These are phyloP conservation scores for Guillardia theta DNA, from an alignment of 78 protist genomes.

Conservation along the genomic window DNA sequence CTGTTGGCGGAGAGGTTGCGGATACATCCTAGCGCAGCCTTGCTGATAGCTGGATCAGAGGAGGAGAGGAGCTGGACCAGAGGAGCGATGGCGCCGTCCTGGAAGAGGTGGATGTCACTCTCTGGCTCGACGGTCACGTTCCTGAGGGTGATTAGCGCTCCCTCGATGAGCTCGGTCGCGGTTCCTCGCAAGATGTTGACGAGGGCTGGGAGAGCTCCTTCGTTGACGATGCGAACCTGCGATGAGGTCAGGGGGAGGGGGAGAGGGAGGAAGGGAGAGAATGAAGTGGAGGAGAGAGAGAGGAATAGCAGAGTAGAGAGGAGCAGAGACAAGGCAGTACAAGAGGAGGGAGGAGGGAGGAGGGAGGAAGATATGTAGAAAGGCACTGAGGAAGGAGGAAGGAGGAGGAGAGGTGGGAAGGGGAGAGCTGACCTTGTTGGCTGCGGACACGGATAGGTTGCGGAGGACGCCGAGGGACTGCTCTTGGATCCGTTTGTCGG, in stretches of 20 bases:
- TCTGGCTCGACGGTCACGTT: constrained; percentile 43
- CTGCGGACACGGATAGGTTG: not conserved
- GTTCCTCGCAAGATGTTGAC: not conserved
- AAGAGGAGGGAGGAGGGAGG: not conserved
- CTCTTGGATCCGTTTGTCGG: constrained; percentile 39
- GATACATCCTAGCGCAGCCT: not conserved
- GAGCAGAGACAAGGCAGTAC: not conserved
- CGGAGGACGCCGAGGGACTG: constrained; percentile 19
- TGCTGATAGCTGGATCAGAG: not conserved
- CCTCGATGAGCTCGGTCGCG: not conserved
- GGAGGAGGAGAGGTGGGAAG: too few species aligned
- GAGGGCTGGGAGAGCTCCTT: constrained; percentile 25
- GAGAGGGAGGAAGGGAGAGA: not conserved
- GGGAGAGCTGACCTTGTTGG: constrained; percentile 29
- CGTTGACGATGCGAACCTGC: too few species aligned
- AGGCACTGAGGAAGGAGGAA: not conserved
- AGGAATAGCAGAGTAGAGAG: not conserved
- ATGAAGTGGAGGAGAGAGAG: not conserved
- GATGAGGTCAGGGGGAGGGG: not conserved
- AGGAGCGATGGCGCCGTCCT: constrained; percentile 40
- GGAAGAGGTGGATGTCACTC: constrained; percentile 24
- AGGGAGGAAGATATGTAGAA: not conserved
- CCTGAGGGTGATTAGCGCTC: not conserved
- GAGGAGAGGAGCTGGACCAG: not conserved
- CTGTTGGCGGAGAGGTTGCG: constrained; percentile 46